phyloP scores from a whole-genome alignment of 2,329 filamentous ascomycete genomes.

The Colletotrichum sp. region DNA sequence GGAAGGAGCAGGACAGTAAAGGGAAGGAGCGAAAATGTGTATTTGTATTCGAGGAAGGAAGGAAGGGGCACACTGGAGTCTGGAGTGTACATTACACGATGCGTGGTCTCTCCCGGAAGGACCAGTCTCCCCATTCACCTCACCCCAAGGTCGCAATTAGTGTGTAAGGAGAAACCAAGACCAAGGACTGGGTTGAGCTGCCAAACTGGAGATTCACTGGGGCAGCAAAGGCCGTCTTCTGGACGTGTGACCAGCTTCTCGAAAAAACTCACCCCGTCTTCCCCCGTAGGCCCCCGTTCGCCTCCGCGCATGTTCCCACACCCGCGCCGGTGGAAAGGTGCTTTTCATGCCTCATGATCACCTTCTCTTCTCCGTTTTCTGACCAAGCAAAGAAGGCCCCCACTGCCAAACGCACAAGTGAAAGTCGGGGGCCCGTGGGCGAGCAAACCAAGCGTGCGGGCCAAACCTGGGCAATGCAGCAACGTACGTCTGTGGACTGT shows the following conservation, averaged over 20 bases:
- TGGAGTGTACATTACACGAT: background rate
- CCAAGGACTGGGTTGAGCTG: background rate
- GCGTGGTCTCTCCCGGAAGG: background rate
- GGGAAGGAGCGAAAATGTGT: background rate
- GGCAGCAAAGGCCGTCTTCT: background rate
- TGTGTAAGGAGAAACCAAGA: background rate
- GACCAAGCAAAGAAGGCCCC: background rate
- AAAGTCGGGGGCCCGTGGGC: slow-evolving; percentile 21
- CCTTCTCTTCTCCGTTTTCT: background rate
- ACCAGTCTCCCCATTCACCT: background rate
- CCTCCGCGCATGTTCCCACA: slow-evolving; percentile 14
- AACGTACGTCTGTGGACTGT: slow-evolving; percentile 9
- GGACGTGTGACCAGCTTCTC: slow-evolving; percentile 3
- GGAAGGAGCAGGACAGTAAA: background rate
- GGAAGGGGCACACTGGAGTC: background rate
- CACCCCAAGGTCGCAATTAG: background rate
- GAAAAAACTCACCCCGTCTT: background rate
- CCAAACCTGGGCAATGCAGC: background rate
- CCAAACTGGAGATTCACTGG: background rate
- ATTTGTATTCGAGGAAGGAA: background rate
- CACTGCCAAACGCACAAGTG: background rate
- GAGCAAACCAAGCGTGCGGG: slow-evolving; percentile 11
- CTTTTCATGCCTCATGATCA: slow-evolving; percentile 20
- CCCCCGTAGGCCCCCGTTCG: slow-evolving; percentile 17
- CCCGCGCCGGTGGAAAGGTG: slow-evolving; percentile 1